Percentiles rank a stretch among this genome's conserved stretches.
phyloP scores from a whole-genome alignment of 805 yeast genomes.

The Pichia gijzeniarum region DNA sequence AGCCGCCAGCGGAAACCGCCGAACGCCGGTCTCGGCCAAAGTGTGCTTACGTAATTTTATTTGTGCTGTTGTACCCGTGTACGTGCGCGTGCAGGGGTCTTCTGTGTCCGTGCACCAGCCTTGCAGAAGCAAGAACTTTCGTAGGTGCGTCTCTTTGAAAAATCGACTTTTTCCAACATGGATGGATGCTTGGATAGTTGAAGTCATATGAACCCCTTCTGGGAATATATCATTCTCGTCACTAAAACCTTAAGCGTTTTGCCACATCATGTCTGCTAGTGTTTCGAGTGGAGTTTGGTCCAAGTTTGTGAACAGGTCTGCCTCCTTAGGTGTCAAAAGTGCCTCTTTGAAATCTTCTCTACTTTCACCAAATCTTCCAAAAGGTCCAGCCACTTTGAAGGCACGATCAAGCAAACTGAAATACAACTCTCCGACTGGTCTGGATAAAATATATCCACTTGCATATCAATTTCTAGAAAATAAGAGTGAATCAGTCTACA shows the following conservation, averaged over 20 bases:
- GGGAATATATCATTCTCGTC: too few relatives aligned
- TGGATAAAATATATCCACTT: conserved; percentile 64
- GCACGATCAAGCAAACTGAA: conserved; percentile 37
- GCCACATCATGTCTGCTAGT: conserved; percentile 9
- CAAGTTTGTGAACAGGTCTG: conserved; percentile 30
- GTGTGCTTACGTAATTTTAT: too few relatives aligned
- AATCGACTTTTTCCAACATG: too few relatives aligned
- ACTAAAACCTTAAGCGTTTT: background rate
- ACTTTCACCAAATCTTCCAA: conserved; percentile 29
- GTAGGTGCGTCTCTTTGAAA: too few relatives aligned
- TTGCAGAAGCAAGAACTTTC: too few relatives aligned
- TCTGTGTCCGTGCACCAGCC: too few relatives aligned
- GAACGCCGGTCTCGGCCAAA: too few relatives aligned
- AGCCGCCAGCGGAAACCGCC: too few relatives aligned
- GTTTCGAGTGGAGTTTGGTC: conserved; percentile 34
- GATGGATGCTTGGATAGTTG: too few relatives aligned
- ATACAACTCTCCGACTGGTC: conserved; percentile 62
- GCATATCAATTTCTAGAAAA: conserved; percentile 55
- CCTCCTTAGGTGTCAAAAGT: conserved; percentile 26
- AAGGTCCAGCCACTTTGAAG: conserved; percentile 50
- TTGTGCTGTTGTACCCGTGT: background rate
- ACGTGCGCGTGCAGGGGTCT: too few relatives aligned
- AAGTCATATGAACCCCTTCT: too few relatives aligned
- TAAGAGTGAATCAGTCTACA: conserved; percentile 38
- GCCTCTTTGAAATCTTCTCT: conserved; percentile 24